A percentile compares a stretch with the other conserved stretches of the same genome.
These are phyloP conservation scores for Cercospora janseana DNA, from an alignment of 2,329 filamentous ascomycete species.

Conservation along the genomic window DNA sequence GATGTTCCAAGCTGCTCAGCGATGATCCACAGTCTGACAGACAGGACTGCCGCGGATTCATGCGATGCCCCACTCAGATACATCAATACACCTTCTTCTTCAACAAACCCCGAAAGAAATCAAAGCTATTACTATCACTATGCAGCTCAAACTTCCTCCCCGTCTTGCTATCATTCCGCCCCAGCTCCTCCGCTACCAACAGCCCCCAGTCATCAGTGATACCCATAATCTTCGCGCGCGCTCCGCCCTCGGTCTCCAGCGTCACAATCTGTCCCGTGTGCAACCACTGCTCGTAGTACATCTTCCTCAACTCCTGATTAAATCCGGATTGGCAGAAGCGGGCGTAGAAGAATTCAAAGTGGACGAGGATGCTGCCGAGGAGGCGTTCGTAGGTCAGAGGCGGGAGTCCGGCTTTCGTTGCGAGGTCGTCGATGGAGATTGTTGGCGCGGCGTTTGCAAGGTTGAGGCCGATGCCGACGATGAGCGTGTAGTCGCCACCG, in stretches of 20 bases:
- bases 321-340: slow-evolving; percentile 76
- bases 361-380: slow-evolving; percentile 74
- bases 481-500: slow-evolving; percentile 73
- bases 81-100: slow-evolving; percentile 65
- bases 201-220: slow-evolving; percentile 92
- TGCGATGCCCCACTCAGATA: too few relatives aligned
- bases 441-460: slow-evolving; percentile 85
- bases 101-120: slow-evolving; percentile 88
- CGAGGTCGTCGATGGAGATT: slow-evolving; percentile 75
- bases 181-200: slow-evolving; percentile 78
- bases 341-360: slow-evolving; percentile 73
- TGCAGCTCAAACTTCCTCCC: slow-evolving; percentile 81
- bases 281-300: slow-evolving; percentile 83
- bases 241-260: slow-evolving; percentile 76
- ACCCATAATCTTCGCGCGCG: slow-evolving; percentile 73
- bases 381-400: slow-evolving; percentile 66
- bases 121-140: slow-evolving; percentile 97
- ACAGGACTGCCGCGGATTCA: too few relatives aligned
- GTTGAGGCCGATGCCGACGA: slow-evolving; percentile 82
- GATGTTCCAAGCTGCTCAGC: too few relatives aligned
- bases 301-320: slow-evolving; percentile 65
- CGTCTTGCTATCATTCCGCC: slow-evolving; percentile 67
- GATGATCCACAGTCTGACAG: too few relatives aligned
- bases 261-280: slow-evolving; percentile 69
- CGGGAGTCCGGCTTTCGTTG: slow-evolving; percentile 47